Base-by-base conservation (phyloP, 768 basidiomycete genomes). In the Russula abietina region DNA sequence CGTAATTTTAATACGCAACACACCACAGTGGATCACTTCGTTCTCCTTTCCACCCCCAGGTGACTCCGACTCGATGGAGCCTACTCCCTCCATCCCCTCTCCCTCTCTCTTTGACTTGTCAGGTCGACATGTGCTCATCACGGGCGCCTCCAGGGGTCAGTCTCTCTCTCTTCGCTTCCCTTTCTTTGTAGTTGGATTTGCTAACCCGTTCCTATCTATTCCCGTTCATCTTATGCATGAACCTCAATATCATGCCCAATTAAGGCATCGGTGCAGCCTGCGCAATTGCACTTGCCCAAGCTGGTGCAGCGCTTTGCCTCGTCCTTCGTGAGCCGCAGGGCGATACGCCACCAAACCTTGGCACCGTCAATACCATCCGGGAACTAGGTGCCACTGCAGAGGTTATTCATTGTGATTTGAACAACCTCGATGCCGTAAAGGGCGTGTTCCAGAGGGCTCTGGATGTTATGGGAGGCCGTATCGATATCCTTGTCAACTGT, bases 61-160 rank as follows among this genome's bases (percentile, higher is more conserved):
- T 41, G 17, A 16, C 28, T 45, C 19, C 49, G 24, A 85, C 36
- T 24, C 53, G 32, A 85, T 86, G 83, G 80, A 84, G 70, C 76
- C 78, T 62, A 78, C 84, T 43, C 83, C 85, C 30, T 66, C 73
- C 38, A 65, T 75, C 70, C 78, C 74, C 69, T 75, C 84, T 14
- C 81, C 74, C 65, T 73, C 78, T 41, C 81, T 93, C 55, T 92
- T 92, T 74, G 80, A 82, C 61, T 82, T 93, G 70, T 71, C 74
- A 3, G 83, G 84, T 61, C 78, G 85, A 70, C 87, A 81, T 61
- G 88, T 81, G 39, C 84, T 93, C 74, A 81, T 93, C 70, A 93
- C 91, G 43, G 91, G 91, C 64, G 88, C 86, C 36, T 84, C 88
- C 26, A 79, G 90, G 73, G 90, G 89, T 88, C 72, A 65, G 76